Evolutionary conservation across 768 basidiomycete species (phyloP).

Genomic region (Amyloporia xantha): DNA sequence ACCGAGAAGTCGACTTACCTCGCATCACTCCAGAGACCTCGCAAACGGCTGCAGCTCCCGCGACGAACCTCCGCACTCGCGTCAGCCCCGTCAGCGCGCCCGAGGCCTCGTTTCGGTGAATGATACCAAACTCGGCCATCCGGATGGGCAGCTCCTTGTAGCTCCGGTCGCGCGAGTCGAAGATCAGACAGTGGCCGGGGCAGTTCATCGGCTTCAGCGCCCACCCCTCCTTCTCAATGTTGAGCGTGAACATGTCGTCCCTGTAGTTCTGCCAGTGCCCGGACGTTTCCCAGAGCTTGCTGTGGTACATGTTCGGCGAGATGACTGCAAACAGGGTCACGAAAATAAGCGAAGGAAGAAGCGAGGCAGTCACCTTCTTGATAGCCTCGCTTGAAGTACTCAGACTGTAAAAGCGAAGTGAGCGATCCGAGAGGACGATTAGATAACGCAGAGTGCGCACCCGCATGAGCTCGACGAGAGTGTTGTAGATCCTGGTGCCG

Average conservation of each 20-base stretch:
- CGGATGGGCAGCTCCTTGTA: constrained; percentile 96
- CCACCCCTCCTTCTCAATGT: constrained; percentile 94
- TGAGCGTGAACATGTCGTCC: constrained; percentile 95
- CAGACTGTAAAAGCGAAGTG: constrained; percentile 45
- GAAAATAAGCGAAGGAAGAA: background rate
- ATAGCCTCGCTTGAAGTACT: constrained; percentile 95
- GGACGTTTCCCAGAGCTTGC: constrained; percentile 95
- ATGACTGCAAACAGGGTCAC: constrained; percentile 53
- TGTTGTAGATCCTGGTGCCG: constrained; percentile 94
- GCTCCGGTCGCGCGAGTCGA: constrained; percentile 87
- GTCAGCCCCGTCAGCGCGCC: constrained; percentile 92
- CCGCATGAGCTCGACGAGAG: constrained; percentile 84
- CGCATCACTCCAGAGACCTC: too few species aligned
- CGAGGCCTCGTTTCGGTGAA: constrained; percentile 94
- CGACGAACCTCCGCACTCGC: constrained; percentile 87
- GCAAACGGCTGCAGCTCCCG: too few species aligned
- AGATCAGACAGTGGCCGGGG: constrained; percentile 94
- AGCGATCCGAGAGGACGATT: background rate
- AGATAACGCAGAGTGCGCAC: constrained; percentile 41
- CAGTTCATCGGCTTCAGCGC: constrained; percentile 99
- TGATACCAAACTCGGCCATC: constrained; percentile 97
- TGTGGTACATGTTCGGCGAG: constrained; percentile 95
- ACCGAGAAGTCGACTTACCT: too few species aligned
- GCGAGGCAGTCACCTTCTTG: constrained; percentile 62
- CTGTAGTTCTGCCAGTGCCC: constrained; percentile 98